Conservation (phyloP, 129 eudicot species). For the Kitagawia praeruptora region DNA sequence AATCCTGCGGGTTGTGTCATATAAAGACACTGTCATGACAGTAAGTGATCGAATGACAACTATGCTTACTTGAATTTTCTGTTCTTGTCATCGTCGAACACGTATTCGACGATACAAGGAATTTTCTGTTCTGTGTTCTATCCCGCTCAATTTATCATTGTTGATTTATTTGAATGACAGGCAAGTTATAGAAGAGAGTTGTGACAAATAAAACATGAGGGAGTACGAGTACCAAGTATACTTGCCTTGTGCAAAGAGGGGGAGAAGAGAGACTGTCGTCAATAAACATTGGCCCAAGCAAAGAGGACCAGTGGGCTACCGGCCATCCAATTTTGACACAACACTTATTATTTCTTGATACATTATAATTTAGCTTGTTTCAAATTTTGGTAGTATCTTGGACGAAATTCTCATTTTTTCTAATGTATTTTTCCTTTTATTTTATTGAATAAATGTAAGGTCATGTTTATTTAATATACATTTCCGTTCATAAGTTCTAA, state of each 20-base stretch:
- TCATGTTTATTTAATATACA: too few species aligned
- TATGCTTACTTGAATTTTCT: too few species aligned
- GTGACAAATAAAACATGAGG: not conserved
- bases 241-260: not conserved
- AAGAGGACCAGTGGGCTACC: not conserved
- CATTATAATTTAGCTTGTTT: not conserved
- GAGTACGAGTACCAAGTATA: not conserved
- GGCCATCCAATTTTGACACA: not conserved
- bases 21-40: not conserved
- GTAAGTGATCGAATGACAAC: too few species aligned
- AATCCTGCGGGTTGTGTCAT: constrained; percentile 3
- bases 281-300: not conserved
- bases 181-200: not conserved
- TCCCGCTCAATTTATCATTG: not conserved
- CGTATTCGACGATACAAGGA: too few species aligned
- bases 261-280: not conserved
- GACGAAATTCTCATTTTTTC: too few species aligned
- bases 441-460: not conserved
- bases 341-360: not conserved
- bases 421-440: not conserved
- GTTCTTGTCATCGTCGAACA: too few species aligned
- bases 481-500: not conserved
- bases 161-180: not conserved
- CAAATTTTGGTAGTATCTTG: too few species aligned
- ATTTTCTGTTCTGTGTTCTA: too few species aligned